phyloP scores from a whole-genome alignment of 306 rosid genomes.

The Arachis stenosperma region DNA sequence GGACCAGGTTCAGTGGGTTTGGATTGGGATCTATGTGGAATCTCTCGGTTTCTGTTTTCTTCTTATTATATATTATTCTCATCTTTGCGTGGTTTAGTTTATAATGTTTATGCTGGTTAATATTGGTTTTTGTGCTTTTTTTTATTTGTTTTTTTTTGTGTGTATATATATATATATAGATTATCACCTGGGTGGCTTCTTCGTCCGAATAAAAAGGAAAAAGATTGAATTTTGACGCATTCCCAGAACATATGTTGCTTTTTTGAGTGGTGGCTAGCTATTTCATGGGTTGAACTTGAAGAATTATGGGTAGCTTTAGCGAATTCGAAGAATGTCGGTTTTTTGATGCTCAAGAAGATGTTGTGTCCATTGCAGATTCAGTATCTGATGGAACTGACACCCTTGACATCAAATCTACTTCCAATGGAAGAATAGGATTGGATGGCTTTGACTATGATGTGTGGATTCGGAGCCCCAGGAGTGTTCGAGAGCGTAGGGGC shows the following conservation, averaged over 20 bases:
- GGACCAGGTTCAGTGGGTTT: constrained; percentile 73
- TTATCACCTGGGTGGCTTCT: constrained; percentile 56
- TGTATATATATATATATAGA: background rate
- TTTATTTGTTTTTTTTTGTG: background rate
- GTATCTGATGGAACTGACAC: constrained; percentile 44
- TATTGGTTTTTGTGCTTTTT: constrained; percentile 55
- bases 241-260: constrained; percentile 60
- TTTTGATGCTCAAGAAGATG: constrained; percentile 88
- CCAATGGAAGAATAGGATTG: constrained; percentile 24
- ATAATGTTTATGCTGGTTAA: constrained; percentile 56
- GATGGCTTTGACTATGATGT: constrained; percentile 54
- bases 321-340: constrained; percentile 69
- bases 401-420: constrained; percentile 40
- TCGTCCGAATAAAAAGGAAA: constrained; percentile 41
- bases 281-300: constrained; percentile 84
- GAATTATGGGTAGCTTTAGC: constrained; percentile 75
- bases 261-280: constrained; percentile 48
- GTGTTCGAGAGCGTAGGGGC: constrained; percentile 72
- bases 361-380: constrained; percentile 59
- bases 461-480: constrained; percentile 72
- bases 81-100: constrained; percentile 44
- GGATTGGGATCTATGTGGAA: constrained; percentile 93
- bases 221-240: constrained; percentile 51
- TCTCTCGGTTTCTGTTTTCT: constrained; percentile 62
- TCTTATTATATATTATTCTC: constrained; percentile 44